Evolutionary conservation across 768 basidiomycete species (phyloP).

Genomic region (Trametes sanguinea): DNA sequence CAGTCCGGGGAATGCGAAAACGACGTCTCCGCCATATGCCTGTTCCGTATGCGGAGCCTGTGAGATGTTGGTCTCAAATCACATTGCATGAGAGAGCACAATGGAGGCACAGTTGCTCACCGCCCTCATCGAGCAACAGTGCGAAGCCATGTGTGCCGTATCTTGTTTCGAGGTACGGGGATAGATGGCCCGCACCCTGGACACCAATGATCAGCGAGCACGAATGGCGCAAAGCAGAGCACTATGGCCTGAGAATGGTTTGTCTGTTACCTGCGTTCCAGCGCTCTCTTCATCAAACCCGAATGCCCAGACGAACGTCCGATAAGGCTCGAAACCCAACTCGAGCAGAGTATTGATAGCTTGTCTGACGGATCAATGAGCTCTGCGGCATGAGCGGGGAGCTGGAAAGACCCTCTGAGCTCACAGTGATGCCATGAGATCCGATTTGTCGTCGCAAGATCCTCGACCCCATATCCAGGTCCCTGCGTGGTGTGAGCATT

Average conservation of each 20-base stretch:
- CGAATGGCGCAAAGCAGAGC: too few species aligned
- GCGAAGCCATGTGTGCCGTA: conserved; percentile 77
- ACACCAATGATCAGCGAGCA: neutral
- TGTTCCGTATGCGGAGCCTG: conserved; percentile 46
- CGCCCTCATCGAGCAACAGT: conserved; percentile 87
- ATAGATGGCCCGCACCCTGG: conserved; percentile 58
- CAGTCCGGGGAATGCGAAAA: conserved; percentile 64
- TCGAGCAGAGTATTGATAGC: conserved; percentile 49
- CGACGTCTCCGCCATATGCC: conserved; percentile 47
- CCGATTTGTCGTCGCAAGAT: conserved; percentile 39
- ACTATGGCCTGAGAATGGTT: conserved; percentile 34
- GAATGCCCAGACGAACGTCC: conserved; percentile 43
- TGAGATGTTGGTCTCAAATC: conserved; percentile 30
- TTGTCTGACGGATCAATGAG: conserved; percentile 26
- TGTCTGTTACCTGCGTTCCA: conserved; percentile 26
- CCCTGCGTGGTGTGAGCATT: conserved; percentile 12
- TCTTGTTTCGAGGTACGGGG: conserved; percentile 48
- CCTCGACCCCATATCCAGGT: conserved; percentile 39
- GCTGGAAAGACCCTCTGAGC: neutral
- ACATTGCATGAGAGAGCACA: conserved; percentile 34
- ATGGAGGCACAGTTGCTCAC: conserved; percentile 38
- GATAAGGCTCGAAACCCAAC: conserved; percentile 47
- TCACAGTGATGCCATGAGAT: conserved; percentile 36
- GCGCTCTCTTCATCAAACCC: conserved; percentile 54
- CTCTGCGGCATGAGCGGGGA: too few species aligned